Evolutionary conservation across 805 yeast genomes (phyloP).

Genomic region (Lachancea mirantina): DNA sequence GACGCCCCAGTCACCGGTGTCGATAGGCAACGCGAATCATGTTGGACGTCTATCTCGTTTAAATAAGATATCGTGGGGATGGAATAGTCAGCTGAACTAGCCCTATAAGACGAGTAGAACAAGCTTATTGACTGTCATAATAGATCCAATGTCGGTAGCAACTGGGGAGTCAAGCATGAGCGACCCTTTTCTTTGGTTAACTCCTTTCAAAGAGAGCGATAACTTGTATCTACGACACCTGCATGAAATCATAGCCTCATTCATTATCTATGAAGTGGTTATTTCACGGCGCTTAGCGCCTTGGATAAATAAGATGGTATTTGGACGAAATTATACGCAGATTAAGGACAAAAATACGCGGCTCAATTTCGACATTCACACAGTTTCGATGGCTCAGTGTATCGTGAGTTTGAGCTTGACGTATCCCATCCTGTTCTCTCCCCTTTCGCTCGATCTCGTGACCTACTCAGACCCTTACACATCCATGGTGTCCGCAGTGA

Average conservation of each 20-base stretch:
- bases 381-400: conserved; percentile 83
- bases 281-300: conserved; percentile 48
- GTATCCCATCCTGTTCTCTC: conserved; percentile 55
- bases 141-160: background rate
- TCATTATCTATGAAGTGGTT: conserved; percentile 47
- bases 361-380: conserved; percentile 82
- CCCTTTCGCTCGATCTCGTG: conserved; percentile 43
- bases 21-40: too few relatives aligned
- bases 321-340: conserved; percentile 49
- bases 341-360: conserved; percentile 39
- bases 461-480: conserved; percentile 70
- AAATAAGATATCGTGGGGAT: too few relatives aligned
- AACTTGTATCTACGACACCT: conserved; percentile 46
- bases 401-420: conserved; percentile 52
- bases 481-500: conserved; percentile 63
- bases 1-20: too few relatives aligned
- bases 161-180: too few relatives aligned
- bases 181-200: conserved; percentile 27
- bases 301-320: conserved; percentile 37
- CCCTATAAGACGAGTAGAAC: too few relatives aligned
- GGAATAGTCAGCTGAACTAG: too few relatives aligned
- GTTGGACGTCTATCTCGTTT: too few relatives aligned
- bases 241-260: conserved; percentile 65
- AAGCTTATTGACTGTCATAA: too few relatives aligned
- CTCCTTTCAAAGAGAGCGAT: conserved; percentile 33